Percentiles rank a stretch among this genome's conserved stretches.
These are phyloP conservation scores for Collybia sordida DNA, from an alignment of 768 basidiomycete species.

Conservation along the genomic window DNA sequence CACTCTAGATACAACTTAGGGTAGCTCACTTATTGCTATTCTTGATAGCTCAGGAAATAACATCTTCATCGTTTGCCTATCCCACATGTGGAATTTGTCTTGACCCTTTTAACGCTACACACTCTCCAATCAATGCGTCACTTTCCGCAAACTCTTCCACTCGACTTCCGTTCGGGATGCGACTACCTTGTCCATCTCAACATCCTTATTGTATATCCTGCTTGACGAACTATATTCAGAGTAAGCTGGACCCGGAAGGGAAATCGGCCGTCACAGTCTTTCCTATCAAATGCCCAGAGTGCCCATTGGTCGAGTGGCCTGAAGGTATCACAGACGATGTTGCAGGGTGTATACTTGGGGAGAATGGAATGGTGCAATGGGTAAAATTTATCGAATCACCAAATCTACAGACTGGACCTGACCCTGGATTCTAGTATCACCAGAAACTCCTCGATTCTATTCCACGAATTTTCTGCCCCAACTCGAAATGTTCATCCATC, in stretches of 20 bases:
- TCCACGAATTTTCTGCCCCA: constrained; percentile 36
- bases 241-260: constrained; percentile 31
- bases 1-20: too few relatives aligned
- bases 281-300: constrained; percentile 38
- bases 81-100: constrained; percentile 36
- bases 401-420: not conserved
- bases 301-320: constrained; percentile 26
- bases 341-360: constrained; percentile 28
- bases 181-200: constrained; percentile 30
- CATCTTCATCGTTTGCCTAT: constrained; percentile 7
- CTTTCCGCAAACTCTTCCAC: constrained; percentile 32
- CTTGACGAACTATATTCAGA: constrained; percentile 30
- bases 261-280: constrained; percentile 28
- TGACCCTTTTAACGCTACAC: constrained; percentile 32
- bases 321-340: constrained; percentile 34
- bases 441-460: constrained; percentile 33
- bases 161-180: constrained; percentile 31
- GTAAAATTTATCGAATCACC: constrained; percentile 14
- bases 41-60: not conserved
- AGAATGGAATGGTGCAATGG: constrained; percentile 34
- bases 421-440: constrained; percentile 22
- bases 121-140: constrained; percentile 30
- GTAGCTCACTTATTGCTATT: too few relatives aligned
- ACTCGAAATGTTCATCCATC: constrained; percentile 33
- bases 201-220: constrained; percentile 37